These are phyloP conservation scores for Fusarium anguioides DNA, from an alignment of 2,329 filamentous ascomycete genomes.

Conservation along the genomic window DNA sequence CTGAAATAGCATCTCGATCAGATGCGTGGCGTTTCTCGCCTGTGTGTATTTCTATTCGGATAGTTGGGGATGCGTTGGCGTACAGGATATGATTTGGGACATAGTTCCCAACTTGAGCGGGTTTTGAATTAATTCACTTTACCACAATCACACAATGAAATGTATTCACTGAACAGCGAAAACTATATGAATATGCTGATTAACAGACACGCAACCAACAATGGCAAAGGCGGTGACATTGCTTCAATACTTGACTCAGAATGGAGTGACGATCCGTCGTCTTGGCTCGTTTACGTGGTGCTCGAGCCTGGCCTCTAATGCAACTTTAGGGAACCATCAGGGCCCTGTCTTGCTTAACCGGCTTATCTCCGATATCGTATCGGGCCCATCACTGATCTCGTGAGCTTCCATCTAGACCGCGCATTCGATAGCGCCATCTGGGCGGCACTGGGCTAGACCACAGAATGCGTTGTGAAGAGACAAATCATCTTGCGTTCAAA, in stretches of 20 bases:
- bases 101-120: constrained; percentile 32
- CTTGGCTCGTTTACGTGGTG: constrained; percentile 41
- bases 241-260: constrained; percentile 33
- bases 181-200: constrained; percentile 3
- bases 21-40: constrained; percentile 39
- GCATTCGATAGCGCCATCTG: constrained; percentile 34
- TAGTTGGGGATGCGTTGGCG: constrained; percentile 43
- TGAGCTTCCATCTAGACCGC: constrained; percentile 32
- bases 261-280: constrained; percentile 36
- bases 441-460: constrained; percentile 19
- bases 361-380: constrained; percentile 49
- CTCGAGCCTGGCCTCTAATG: constrained; percentile 17
- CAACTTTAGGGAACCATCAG: constrained; percentile 5
- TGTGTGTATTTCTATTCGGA: constrained; percentile 41
- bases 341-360: constrained; percentile 24
- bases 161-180: background rate
- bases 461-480: background rate
- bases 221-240: constrained; percentile 36
- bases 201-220: constrained; percentile 11
- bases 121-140: constrained; percentile 41
- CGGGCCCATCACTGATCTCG: constrained; percentile 38
- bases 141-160: constrained; percentile 16
- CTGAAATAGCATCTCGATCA: constrained; percentile 31
- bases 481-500: constrained; percentile 9
- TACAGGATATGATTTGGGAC: constrained; percentile 41